phyloP scores from a whole-genome alignment of 2,329 filamentous ascomycete genomes.

The Pseudocercospora musae region DNA sequence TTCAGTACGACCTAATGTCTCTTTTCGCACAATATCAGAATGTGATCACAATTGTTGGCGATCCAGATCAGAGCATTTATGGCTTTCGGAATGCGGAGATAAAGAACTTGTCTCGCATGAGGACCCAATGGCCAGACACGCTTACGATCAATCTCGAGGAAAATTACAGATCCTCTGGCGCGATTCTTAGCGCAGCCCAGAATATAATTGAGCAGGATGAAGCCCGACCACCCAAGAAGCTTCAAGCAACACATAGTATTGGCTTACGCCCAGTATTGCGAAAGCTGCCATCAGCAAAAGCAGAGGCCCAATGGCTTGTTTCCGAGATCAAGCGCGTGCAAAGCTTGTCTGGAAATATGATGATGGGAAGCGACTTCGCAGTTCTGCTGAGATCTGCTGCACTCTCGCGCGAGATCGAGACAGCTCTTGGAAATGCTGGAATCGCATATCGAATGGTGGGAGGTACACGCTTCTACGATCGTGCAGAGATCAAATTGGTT shows the following conservation, averaged over 20 bases:
- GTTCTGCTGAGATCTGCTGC: slow-evolving; percentile 82
- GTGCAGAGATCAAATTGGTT: slow-evolving; percentile 80
- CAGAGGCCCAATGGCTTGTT: slow-evolving; percentile 86
- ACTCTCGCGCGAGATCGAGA: slow-evolving; percentile 82
- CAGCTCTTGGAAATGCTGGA: slow-evolving; percentile 72
- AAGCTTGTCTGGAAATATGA: slow-evolving; percentile 67
- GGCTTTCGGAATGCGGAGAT: slow-evolving; percentile 92
- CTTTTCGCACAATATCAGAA: slow-evolving; percentile 70
- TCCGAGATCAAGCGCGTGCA: slow-evolving; percentile 71
- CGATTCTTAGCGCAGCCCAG: slow-evolving; percentile 75
- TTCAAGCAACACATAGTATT: slow-evolving; percentile 75
- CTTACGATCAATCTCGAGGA: slow-evolving; percentile 83
- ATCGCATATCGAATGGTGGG: slow-evolving; percentile 91
- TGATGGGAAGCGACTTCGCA: slow-evolving; percentile 75
- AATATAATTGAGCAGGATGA: slow-evolving; percentile 88
- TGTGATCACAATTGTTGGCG: slow-evolving; percentile 90
- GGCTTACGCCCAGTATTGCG: slow-evolving; percentile 80
- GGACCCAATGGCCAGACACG: slow-evolving; percentile 71
- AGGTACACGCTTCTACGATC: slow-evolving; percentile 87
- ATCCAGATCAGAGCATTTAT: slow-evolving; percentile 97
- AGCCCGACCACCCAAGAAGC: slow-evolving; percentile 71
- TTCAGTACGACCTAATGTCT: slow-evolving; percentile 93
- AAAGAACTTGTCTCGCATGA: slow-evolving; percentile 77
- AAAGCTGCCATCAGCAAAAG: slow-evolving; percentile 63
- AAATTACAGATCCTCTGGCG: slow-evolving; percentile 88